Base-by-base conservation (phyloP, 345 rosid genomes). In the Nephelium lappaceum region DNA sequence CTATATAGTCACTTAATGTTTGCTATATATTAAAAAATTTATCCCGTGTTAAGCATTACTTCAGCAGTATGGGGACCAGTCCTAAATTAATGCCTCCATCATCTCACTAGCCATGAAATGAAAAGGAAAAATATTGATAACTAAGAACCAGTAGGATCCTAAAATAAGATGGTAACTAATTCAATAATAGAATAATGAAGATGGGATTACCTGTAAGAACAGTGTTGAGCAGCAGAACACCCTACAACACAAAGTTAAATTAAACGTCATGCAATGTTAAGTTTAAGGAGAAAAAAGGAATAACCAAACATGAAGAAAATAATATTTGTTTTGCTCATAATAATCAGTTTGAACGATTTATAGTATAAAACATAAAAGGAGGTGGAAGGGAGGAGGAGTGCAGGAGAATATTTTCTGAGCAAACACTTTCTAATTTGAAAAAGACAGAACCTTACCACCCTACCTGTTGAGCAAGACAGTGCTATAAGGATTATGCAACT, bases 201-300 rank as follows among this genome's bases (percentile, higher is more conserved):
- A 76, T 79, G 65, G 63, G 76, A 74, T 84, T 79, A 92, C 99
- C 98, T 68, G 98, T 91, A 78, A 96, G 97, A 83, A 94, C 97
- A 83, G 97, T 79, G 63, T 96, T 96, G 63, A 96, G 93, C 87
- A 96, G 83, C 61, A 96, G 84, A 73, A 96, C 94, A 79, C 99
- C 99, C 98, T 91, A 77, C 73, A 80, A 77, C 73, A 80, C 77
- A 53, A 77, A 64, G 31, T 23, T 81, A 61, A 61, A 36, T 65
- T 41, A 69, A 67, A 65, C 63, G 68, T 68, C 27, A 61, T 39
- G 63, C 18, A 45, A 75, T 39, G 73, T 16, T 45, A 16, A 75
- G 31, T 67, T 19, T 63, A 51, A 71, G 79, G 65, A 70, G 66
- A 53, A 27, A 71, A 36, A 8, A 11, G 6, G 2, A n/a, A 58